Evolutionary conservation across 805 yeast genomes (phyloP), one percentile per base, ranked within the genome.

Genomic region (Pichia scutulata): DNA sequence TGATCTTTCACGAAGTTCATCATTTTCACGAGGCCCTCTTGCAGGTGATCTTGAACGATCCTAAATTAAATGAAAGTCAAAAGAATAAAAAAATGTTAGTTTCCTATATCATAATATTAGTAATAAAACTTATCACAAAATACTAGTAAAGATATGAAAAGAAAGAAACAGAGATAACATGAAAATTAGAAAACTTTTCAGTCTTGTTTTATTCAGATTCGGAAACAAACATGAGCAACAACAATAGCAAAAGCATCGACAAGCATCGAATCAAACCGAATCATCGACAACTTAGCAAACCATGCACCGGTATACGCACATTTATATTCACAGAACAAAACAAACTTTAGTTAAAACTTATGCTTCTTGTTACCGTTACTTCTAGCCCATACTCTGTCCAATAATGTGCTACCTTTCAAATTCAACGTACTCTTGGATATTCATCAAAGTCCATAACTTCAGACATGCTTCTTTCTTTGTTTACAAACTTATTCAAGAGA

Each of bases 381-480:
- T n/a, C 37, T 33, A n/a, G 12, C 30, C 46, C 46, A 39, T 44
- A 45, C 25, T 41, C 52, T 41, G 21, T 10, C 39, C 25, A 26
- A 25, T 6, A 23, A 4, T 40, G 25, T 33, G 23, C 10, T 22
- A 28, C 41, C 19, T 41, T n/a, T 41, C 6, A 33, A 16, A n/a
- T 33, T 10, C 26, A 39, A 51, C 56, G 42, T 76, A 77, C 83
- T 66, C 82, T 77, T 63, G 80, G 70, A 59, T 76, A 77, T 56
- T 78, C 81, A 62, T 80, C 86, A 55, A 78, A 72, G 57, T 81
- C 86, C 81, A 81, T 80, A 50, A 69, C 73, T 52, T 79, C 84
- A 47, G 73, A 63, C 84, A 79, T 78, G 23, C 25, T 50, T 50
- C 16, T 10, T 53, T 62, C n/a, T 21, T 33, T 28, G 19, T 22